Base-by-base conservation (phyloP, 192 early-diverging fungal genomes). In the Thamnidium elegans region DNA sequence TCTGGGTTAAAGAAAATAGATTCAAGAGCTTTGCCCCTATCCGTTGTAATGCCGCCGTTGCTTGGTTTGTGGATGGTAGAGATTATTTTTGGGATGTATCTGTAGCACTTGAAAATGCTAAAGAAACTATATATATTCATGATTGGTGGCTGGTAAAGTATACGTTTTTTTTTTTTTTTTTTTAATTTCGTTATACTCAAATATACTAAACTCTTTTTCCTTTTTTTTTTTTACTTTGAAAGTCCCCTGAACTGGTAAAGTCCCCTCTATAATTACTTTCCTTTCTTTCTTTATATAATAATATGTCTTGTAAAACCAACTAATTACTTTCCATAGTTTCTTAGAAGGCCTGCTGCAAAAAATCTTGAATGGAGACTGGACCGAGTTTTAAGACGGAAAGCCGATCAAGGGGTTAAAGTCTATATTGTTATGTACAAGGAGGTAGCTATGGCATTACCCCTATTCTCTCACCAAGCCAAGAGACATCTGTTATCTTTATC, bases 341-440 rank as follows among this genome's bases (percentile, higher is more conserved):
- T 93, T 58, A 81, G 84, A 2, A 71, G 90, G 26, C 89, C 88
- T 17, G 80, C 84, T 26, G 69, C 78, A 21, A 77, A 89, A 9
- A 82, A 87, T 50, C 74, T 83, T 45, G 78, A 87, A 62, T 91
- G 84, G 73, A 76, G 90, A 7, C 62, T 94, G 43, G 91, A 92
- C 69, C 82, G 84, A 30, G 63, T 92, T 36, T 72, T 94, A 11
- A 81, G 86, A 65, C 84, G 85, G 62, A 92, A 92, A 75, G 92
- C 92, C 34, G 82, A 87, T 51, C 83, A 91, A 69, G 92, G 92
- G 13, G 86, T 94, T 59, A 84, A 89, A 71, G 86, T 94, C 54
- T 92, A 88, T 61, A 86, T 94, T 50, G 77, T 90, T 3, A 79
- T 94, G 66, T 94, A 92, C 74, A 92, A 92, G 70, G 92, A 94